Evolutionary conservation across 2,329 filamentous ascomycete genomes (phyloP).

Genomic region (Epichloe sylvatica): DNA sequence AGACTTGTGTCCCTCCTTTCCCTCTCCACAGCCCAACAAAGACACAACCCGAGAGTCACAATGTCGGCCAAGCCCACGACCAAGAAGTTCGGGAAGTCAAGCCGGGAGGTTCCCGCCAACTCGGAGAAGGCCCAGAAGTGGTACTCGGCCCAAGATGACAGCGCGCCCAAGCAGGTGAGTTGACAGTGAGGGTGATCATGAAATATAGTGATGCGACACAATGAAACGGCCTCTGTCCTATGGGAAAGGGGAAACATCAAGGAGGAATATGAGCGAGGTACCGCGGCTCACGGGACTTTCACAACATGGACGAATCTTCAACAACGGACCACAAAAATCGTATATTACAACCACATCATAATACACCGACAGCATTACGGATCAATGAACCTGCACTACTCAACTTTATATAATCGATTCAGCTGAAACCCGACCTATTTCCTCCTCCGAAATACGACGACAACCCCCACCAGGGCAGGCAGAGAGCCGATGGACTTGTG

Average conservation of each 20-base stretch:
- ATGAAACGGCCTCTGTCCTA: neutral
- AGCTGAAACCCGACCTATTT: neutral
- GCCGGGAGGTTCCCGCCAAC: constrained; percentile 75
- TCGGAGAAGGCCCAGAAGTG: constrained; percentile 95
- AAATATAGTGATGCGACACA: constrained; percentile 4
- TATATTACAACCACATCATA: too few relatives aligned
- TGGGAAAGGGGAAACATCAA: neutral
- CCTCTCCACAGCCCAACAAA: constrained; percentile 21
- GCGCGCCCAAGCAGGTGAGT: constrained; percentile 89
- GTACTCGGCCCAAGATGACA: constrained; percentile 92
- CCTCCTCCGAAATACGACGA: neutral
- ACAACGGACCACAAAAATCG: neutral
- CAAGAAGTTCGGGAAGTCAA: constrained; percentile 97
- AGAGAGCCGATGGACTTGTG: neutral
- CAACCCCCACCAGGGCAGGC: neutral
- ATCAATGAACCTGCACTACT: neutral
- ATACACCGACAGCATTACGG: too few relatives aligned
- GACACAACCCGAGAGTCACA: constrained; percentile 36
- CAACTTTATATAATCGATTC: neutral
- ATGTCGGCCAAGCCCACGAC: constrained; percentile 67
- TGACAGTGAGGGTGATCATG: constrained; percentile 13
- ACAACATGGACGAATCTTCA: too few relatives aligned
- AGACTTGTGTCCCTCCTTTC: constrained; percentile 23
- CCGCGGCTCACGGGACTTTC: too few relatives aligned
- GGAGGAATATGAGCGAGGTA: neutral